phyloP scores from a whole-genome alignment of 2,329 filamentous ascomycete species.

The Cordyceps cateniannulata region DNA sequence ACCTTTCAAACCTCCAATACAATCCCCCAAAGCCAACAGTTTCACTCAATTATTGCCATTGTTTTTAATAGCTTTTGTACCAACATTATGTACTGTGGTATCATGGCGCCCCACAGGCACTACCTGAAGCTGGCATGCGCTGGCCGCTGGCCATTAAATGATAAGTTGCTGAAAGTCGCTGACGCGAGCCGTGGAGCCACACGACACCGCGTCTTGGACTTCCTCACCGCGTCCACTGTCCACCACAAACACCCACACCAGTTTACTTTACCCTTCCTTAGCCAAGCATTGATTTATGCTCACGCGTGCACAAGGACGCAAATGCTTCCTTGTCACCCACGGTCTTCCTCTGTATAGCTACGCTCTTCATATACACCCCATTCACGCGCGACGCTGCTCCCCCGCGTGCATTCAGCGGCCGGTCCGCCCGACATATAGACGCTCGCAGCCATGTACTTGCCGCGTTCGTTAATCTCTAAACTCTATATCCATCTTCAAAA shows the following conservation, averaged over 20 bases:
- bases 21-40: too few species aligned
- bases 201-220: neutral
- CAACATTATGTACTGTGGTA: too few species aligned
- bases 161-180: neutral
- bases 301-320: neutral
- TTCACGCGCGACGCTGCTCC: neutral
- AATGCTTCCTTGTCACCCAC: neutral
- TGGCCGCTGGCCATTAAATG: neutral
- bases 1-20: too few species aligned
- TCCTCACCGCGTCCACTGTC: slow-evolving; percentile 1
- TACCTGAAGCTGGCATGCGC: neutral
- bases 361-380: neutral
- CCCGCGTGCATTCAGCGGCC: neutral
- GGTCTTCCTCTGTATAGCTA: neutral
- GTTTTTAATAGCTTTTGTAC: too few species aligned
- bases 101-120: neutral
- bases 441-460: slow-evolving; percentile 73
- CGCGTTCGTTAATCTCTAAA: slow-evolving; percentile 79
- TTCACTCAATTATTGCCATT: too few species aligned
- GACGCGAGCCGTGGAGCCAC: slow-evolving; percentile 9
- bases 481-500: slow-evolving; percentile 85
- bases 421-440: neutral
- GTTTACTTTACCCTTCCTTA: slow-evolving; percentile 1
- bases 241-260: slow-evolving; percentile 9
- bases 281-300: slow-evolving; percentile 4